phyloP scores from a whole-genome alignment of 345 rosid genomes.

The Gossypium ekmanianum region DNA sequence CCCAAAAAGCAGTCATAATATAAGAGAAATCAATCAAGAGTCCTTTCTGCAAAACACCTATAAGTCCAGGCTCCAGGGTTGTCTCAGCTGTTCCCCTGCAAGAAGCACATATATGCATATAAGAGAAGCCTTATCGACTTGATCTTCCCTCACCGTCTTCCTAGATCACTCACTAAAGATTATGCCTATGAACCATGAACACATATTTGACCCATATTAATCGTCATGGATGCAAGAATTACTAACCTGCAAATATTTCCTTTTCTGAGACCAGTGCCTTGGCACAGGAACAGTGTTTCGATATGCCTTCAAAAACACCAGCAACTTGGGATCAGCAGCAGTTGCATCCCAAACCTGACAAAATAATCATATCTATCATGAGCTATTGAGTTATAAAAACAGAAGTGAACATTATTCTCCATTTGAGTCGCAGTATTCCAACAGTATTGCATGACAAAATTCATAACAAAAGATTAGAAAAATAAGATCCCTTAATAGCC shows the following conservation, averaged over 20 bases:
- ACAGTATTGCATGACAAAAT: background rate
- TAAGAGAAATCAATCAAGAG: constrained; percentile 41
- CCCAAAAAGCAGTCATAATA: constrained; percentile 31
- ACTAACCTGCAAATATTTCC: constrained; percentile 98
- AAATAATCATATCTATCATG: constrained; percentile 10
- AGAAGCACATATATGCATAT: constrained; percentile 97
- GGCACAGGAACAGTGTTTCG: constrained; percentile 98
- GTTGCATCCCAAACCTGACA: constrained; percentile 99
- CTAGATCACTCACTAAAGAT: constrained; percentile 41
- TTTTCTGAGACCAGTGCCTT: constrained; percentile 98
- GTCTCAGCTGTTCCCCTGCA: constrained; percentile 97
- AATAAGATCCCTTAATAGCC: background rate
- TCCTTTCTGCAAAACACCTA: constrained; percentile 78
- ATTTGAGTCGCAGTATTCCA: background rate
- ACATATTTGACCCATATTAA: constrained; percentile 27
- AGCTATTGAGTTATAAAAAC: background rate
- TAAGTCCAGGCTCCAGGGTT: constrained; percentile 91
- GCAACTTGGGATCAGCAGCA: constrained; percentile 90
- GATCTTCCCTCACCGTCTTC: constrained; percentile 53
- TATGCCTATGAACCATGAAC: constrained; percentile 47
- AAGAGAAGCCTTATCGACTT: constrained; percentile 84
- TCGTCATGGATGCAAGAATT: constrained; percentile 15
- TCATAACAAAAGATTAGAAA: background rate
- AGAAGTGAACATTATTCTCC: background rate
- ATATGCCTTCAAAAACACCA: constrained; percentile 63